Evolutionary conservation across 208 protist species (phyloP).

Genomic region (Perkinsela sp.): DNA sequence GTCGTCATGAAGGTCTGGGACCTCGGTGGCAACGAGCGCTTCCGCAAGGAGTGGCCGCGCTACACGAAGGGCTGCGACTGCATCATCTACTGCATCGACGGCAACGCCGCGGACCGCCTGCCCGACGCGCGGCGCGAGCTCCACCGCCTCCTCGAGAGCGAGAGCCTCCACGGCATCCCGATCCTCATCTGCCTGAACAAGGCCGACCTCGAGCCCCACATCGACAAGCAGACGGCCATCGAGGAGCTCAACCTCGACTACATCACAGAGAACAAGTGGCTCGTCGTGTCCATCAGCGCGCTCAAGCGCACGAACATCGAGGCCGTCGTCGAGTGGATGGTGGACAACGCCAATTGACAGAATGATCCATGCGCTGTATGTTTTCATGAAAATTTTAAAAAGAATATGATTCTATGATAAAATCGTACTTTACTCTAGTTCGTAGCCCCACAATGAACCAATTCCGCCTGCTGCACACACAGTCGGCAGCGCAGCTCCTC

Average conservation of each 20-base stretch:
- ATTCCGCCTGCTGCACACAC: too few species aligned
- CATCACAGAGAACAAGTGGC: slow-evolving; percentile 20
- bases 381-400: too few species aligned
- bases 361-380: too few species aligned
- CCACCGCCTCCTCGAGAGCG: slow-evolving; percentile 23
- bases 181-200: slow-evolving; percentile 48
- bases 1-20: slow-evolving; percentile 47
- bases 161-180: slow-evolving; percentile 15
- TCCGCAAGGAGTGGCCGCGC: slow-evolving; percentile 28
- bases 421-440: too few species aligned
- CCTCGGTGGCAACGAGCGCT: slow-evolving; percentile 29
- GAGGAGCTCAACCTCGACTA: slow-evolving; percentile 20
- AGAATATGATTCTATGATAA: too few species aligned
- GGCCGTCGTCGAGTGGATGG: slow-evolving; percentile 43
- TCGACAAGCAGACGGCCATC: slow-evolving; percentile 34
- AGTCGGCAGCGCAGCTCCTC: too few species aligned
- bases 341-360: slow-evolving; percentile 14
- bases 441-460: too few species aligned
- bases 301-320: slow-evolving; percentile 23
- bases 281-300: slow-evolving; percentile 25
- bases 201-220: slow-evolving; percentile 40
- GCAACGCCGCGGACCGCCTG: slow-evolving; percentile 19
- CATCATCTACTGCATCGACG: slow-evolving; percentile 36
- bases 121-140: slow-evolving; percentile 21
- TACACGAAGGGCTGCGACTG: slow-evolving; percentile 34